phyloP scores from a whole-genome alignment of 495 filamentous ascomycete genomes.

The Baudoinia panamericana region DNA sequence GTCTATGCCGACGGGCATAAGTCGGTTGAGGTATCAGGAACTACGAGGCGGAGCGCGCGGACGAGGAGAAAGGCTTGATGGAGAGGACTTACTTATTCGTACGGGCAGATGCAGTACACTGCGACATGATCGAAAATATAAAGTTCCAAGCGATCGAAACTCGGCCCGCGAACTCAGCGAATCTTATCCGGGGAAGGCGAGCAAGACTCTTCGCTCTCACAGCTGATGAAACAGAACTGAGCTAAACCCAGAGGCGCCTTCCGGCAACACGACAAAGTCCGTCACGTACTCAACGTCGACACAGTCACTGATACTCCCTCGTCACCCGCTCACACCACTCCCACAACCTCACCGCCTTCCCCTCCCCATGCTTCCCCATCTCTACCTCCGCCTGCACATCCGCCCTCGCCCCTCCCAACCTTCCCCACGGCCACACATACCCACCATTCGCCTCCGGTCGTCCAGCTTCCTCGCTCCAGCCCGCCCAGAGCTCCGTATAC shows the following conservation, averaged over 20 bases:
- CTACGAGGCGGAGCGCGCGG: slow-evolving; percentile 4
- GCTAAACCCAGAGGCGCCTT: too few species aligned
- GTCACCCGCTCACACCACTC: slow-evolving; percentile 27
- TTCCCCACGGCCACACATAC: slow-evolving; percentile 29
- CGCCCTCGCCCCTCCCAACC: slow-evolving; percentile 16
- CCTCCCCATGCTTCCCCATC: not conserved
- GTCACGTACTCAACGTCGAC: too few species aligned
- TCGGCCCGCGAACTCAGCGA: too few species aligned
- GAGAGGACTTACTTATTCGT: too few species aligned
- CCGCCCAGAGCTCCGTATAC: slow-evolving; percentile 29
- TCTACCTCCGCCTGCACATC: slow-evolving; percentile 17
- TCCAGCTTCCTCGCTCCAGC: slow-evolving; percentile 19
- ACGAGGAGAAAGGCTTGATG: slow-evolving; percentile 6
- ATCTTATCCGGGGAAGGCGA: too few species aligned
- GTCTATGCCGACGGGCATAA: slow-evolving; percentile 11
- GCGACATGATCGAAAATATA: too few species aligned
- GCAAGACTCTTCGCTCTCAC: too few species aligned
- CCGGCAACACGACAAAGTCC: too few species aligned
- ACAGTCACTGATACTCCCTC: slow-evolving; percentile 7
- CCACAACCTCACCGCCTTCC: slow-evolving; percentile 26
- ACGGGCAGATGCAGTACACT: too few species aligned
- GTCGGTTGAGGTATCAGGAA: slow-evolving; percentile 6
- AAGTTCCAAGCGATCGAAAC: too few species aligned
- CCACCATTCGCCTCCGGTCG: slow-evolving; percentile 19
- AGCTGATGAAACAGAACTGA: too few species aligned